phyloP scores from a whole-genome alignment of 2,329 filamentous ascomycete genomes.

The Fusarium brachygibbosum region DNA sequence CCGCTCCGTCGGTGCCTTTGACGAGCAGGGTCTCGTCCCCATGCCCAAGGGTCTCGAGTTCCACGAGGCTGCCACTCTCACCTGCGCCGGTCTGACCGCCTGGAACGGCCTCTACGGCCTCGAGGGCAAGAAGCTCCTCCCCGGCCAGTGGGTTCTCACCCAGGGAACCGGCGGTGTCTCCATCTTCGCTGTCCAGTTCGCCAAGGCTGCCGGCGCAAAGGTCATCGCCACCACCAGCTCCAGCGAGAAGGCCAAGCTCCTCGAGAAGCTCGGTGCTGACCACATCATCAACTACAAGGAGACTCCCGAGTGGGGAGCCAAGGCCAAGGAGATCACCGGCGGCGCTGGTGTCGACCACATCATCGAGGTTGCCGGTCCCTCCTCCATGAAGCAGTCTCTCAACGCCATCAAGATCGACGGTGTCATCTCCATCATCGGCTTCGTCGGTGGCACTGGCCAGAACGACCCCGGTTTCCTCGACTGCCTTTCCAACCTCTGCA shows the following conservation, averaged over 20 bases:
- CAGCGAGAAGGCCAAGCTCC: conserved; percentile 58
- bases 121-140: conserved; percentile 59
- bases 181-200: conserved; percentile 74
- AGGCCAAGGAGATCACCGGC: conserved; percentile 58
- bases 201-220: conserved; percentile 62
- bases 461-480: conserved; percentile 54
- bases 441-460: conserved; percentile 49
- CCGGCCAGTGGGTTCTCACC: conserved; percentile 72
- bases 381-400: conserved; percentile 61
- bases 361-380: conserved; percentile 62
- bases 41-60: conserved; percentile 69
- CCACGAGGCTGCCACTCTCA: conserved; percentile 68
- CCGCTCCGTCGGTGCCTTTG: conserved; percentile 75
- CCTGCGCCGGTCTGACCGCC: conserved; percentile 72
- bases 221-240: conserved; percentile 65
- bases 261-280: conserved; percentile 63
- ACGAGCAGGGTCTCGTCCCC: conserved; percentile 75
- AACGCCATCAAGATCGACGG: conserved; percentile 62
- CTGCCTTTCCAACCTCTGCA: conserved; percentile 54
- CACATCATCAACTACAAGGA: conserved; percentile 66
- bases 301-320: conserved; percentile 60
- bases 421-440: conserved; percentile 59
- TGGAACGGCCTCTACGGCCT: conserved; percentile 76
- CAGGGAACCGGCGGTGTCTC: conserved; percentile 80
- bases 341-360: conserved; percentile 63